Percentiles rank a stretch among this genome's conserved stretches.
Evolutionary conservation across 2,329 filamentous ascomycete species (phyloP).

Genomic region (Alternaria arbusti): DNA sequence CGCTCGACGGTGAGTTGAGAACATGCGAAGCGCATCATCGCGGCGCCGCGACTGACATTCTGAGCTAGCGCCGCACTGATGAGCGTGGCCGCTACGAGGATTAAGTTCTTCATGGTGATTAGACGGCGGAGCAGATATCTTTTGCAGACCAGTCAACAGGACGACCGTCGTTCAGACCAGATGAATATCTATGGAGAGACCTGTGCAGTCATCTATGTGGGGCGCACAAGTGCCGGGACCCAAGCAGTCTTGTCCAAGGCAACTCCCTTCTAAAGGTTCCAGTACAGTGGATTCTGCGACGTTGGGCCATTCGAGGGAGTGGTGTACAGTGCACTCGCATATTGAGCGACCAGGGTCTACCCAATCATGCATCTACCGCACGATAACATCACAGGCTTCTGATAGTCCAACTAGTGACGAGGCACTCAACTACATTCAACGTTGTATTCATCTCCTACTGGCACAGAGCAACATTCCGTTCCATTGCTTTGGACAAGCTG

Average conservation of each 20-base stretch:
- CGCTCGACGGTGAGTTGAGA: conserved; percentile 39
- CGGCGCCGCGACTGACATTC: conserved; percentile 4
- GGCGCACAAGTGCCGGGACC: not conserved
- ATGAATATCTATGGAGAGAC: not conserved
- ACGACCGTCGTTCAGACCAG: not conserved
- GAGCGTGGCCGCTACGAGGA: not conserved
- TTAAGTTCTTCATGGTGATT: conserved; percentile 1
- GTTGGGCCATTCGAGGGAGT: not conserved
- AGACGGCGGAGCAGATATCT: not conserved
- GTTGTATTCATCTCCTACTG: not conserved
- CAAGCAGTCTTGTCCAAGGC: not conserved
- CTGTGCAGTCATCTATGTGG: not conserved
- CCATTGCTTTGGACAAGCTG: not conserved
- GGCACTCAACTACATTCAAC: not conserved
- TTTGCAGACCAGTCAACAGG: not conserved
- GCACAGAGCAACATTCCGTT: not conserved
- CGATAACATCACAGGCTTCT: not conserved
- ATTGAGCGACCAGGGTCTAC: conserved; percentile 3
- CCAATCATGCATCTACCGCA: not conserved
- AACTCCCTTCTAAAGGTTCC: not conserved
- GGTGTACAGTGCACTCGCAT: conserved; percentile 1
- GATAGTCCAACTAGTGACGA: not conserved
- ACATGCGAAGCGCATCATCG: conserved; percentile 35
- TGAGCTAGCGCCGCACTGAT: not conserved
- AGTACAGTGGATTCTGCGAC: not conserved